Evolutionary conservation across 148 eudicot genomes (phyloP).

Genomic region (Heliamphora exappendiculata): DNA sequence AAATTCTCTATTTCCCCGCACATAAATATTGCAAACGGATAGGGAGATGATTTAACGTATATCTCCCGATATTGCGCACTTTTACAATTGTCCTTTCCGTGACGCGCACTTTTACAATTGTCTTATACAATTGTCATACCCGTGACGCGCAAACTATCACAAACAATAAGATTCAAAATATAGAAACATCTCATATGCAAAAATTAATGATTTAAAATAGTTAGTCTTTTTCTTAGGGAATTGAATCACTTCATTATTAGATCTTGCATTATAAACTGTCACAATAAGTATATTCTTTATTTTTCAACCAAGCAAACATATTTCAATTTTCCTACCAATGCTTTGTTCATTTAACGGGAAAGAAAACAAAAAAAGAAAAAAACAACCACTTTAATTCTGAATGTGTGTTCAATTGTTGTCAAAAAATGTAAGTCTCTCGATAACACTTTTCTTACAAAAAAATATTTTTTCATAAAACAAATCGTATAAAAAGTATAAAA

Average conservation of each 20-base stretch:
- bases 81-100: background rate
- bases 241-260: background rate
- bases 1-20: background rate
- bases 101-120: background rate
- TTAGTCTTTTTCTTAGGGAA: background rate
- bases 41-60: background rate
- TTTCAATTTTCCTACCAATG: background rate
- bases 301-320: background rate
- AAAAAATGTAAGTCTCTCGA: too few relatives aligned
- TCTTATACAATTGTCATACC: background rate
- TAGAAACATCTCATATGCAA: background rate
- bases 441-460: too few relatives aligned
- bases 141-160: background rate
- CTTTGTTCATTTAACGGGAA: too few relatives aligned
- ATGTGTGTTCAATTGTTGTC: too few relatives aligned
- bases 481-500: too few relatives aligned
- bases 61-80: background rate
- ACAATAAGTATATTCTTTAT: background rate
- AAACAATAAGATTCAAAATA: background rate
- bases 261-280: background rate
- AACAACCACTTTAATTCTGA: too few relatives aligned
- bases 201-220: background rate
- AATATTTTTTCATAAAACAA: too few relatives aligned
- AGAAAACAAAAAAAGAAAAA: too few relatives aligned
- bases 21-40: background rate